Conservation (phyloP, 768 basidiomycete species). For the Hericium rajendrae region DNA sequence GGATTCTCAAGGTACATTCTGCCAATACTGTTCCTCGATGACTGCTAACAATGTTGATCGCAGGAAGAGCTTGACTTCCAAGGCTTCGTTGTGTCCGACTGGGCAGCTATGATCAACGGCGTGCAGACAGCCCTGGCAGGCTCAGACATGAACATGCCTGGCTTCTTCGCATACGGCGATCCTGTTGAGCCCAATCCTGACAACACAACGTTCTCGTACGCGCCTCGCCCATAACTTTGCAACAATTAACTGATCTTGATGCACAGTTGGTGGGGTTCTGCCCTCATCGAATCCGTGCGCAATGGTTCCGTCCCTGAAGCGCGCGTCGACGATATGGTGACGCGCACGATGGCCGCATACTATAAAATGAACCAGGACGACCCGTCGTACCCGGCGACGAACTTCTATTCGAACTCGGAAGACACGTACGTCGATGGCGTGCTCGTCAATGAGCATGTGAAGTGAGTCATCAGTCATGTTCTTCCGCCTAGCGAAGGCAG, state of each 20-base stretch:
- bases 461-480: conserved; percentile 15
- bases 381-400: conserved; percentile 49
- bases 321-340: conserved; percentile 75
- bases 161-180: conserved; percentile 8
- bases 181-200: neutral
- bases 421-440: conserved; percentile 36
- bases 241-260: conserved; percentile 34
- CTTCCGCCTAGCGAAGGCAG: neutral
- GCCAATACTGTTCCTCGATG: neutral
- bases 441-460: conserved; percentile 47
- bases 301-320: conserved; percentile 61
- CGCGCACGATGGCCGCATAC: conserved; percentile 66
- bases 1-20: conserved; percentile 47
- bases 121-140: conserved; percentile 40
- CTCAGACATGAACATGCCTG: conserved; percentile 61
- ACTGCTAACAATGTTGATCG: neutral
- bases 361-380: conserved; percentile 60
- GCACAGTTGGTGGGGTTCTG: conserved; percentile 53
- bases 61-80: conserved; percentile 35
- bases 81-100: conserved; percentile 72
- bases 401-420: conserved; percentile 48
- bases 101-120: conserved; percentile 58
- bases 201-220: neutral
- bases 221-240: neutral
- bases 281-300: conserved; percentile 56